Evolutionary conservation across 441 rosid genomes (phyloP), one percentile per base, ranked within the genome.

Genomic region (Macaranga tanarius): DNA sequence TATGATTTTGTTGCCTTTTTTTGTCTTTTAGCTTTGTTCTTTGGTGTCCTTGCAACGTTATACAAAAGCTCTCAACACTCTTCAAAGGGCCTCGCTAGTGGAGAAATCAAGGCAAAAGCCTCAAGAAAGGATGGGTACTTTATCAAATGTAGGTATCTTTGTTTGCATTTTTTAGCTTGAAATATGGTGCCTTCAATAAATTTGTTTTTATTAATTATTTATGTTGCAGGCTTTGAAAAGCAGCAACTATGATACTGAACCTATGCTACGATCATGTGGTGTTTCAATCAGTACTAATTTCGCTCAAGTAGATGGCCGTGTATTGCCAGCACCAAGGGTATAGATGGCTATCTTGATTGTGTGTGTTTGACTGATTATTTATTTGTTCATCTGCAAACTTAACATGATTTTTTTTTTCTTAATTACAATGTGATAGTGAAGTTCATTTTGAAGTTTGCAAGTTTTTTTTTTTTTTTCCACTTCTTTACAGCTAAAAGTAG

Each of bases 101-200:
- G 97, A 92, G 74, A 90, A 89, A 64, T 90, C 97, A n/a, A 82
- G 97, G 65, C 90, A 87, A 77, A 92, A 92, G 79, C 97, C 96
- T 0, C 96, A 87, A 72, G 96, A 92, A 69, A 86, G 96, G 84
- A 92, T 90, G 96, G 57, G 40, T 65, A 86, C 81, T 54, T 80
- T 92, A 70, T 75, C 88, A 19, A 81, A 84, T 58, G 97, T 92
- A 79, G 26, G 78, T 69, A 45, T 74, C 61, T 70, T 73, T 11
- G 3, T 5, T 13, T 7, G 38, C 7, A 28, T 20, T 45, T 45
- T 34, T 65, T 25, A 50, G 19, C 34, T 38, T 23, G 58, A 47
- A 16, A 8, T 19, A 42, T 67, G 15, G 16, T 23, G 23, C 38
- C 12, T 31, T 40, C 48, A 38, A 45, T 4, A 13, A 26, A 7